Base-by-base conservation (phyloP, 768 basidiomycete species). In the Pilatotrama ljubarskyi region DNA sequence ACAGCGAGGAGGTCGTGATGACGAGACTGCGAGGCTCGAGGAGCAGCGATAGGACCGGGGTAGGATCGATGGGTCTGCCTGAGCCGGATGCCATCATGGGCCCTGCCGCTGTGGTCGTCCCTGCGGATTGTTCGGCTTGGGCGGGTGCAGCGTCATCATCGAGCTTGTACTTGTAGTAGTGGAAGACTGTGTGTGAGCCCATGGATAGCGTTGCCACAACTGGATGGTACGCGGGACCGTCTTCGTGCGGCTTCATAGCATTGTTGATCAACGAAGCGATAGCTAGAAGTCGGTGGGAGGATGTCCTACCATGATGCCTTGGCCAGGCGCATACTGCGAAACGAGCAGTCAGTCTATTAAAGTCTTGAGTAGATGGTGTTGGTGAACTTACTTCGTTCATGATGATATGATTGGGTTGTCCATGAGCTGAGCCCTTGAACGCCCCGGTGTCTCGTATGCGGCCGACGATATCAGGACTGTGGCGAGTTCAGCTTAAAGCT, bases 151-250 rank as follows among this genome's bases (percentile, higher is more conserved):
- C 37, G 66, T 71, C 61, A 60, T 4, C 24, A 14, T 63, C 62
- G 9, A 36, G 13, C 55, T 73, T 75, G 67, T 92, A 92, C 53
- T 78, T 80, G 69, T 92, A 92, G 69, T 96, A 91, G 73, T 93
- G 82, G 64, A 98, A 88, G 56, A 93, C 77, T 2, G 88, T 77
- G 71, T 95, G 92, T 1, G 92, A 90, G 41, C 88, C 87, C 58
- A 97, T 75, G 14, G 95, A 94, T 50, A 98, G 75, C n/a, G 95
- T 97, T 1, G 92, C 88, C 1, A 97, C 95, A 5, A 89, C 84
- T 0, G 95, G 92, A 68, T 86, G 77, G 74, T 96, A 98, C 17
- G 87, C 83, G 2, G 93, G 89, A 0, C 95, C 94, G 71, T 98
- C 95, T 76, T 96, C 87, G 67, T 97, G 95, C 1, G 93, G 92